Evolutionary conservation across 208 protist species (phyloP).

Genomic region (Tetramitus jugosus): DNA sequence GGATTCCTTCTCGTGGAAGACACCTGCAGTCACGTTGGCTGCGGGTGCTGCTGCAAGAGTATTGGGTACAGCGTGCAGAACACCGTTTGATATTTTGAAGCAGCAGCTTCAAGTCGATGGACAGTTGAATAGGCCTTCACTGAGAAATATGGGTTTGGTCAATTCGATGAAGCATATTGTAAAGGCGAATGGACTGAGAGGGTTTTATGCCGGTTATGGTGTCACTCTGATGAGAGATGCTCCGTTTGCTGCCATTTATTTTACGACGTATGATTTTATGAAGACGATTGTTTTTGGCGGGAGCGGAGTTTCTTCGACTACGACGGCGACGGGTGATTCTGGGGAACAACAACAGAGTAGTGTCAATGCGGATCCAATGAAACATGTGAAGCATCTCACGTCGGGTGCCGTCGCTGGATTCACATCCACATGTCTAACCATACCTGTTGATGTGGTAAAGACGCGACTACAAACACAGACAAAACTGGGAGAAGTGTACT

Average conservation of each 20-base stretch:
- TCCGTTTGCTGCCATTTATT: conserved; percentile 25
- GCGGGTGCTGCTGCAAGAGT: conserved; percentile 16
- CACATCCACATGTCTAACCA: background rate
- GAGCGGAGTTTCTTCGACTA: too few species aligned
- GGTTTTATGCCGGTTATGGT: conserved; percentile 7
- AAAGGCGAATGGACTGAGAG: background rate
- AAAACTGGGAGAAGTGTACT: background rate
- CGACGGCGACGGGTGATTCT: too few species aligned
- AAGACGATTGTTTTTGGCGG: background rate
- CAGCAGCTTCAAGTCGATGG: conserved; percentile 24
- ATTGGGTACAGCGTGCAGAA: conserved; percentile 20
- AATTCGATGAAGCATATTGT: background rate
- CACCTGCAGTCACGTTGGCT: background rate
- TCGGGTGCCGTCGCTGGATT: background rate
- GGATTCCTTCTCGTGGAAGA: background rate
- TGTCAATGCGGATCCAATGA: too few species aligned
- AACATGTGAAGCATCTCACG: too few species aligned
- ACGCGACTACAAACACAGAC: conserved; percentile 24
- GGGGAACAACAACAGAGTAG: too few species aligned
- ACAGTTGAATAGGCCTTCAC: background rate
- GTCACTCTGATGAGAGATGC: conserved; percentile 22
- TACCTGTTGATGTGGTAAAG: conserved; percentile 15
- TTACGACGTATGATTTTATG: conserved; percentile 22
- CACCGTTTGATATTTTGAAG: conserved; percentile 26
- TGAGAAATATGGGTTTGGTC: background rate